Evolutionary conservation across 2,329 filamentous ascomycete species (phyloP).

Genomic region (Penicillium janthinellum): DNA sequence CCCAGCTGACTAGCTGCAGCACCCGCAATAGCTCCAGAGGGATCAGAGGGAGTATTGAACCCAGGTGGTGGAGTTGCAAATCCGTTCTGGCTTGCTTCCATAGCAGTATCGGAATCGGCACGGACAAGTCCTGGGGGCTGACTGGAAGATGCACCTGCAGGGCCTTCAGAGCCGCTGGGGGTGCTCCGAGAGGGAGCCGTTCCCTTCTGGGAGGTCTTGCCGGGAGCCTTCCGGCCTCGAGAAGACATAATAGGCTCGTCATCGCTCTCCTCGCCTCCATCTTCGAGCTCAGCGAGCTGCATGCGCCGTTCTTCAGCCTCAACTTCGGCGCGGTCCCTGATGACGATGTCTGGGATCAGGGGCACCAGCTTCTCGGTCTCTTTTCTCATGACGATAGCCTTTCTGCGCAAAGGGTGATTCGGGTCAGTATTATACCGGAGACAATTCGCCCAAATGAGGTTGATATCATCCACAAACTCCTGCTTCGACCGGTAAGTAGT

Average conservation of each 20-base stretch:
- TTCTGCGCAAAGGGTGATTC: conserved; percentile 82
- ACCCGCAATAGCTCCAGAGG: conserved; percentile 66
- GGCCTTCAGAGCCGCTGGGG: conserved; percentile 74
- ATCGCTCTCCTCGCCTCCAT: conserved; percentile 86
- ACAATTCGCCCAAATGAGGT: conserved; percentile 96
- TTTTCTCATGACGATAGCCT: conserved; percentile 94
- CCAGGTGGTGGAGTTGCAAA: conserved; percentile 81
- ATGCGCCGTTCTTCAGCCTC: conserved; percentile 82
- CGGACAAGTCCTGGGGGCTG: conserved; percentile 54
- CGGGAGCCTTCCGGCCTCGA: conserved; percentile 81
- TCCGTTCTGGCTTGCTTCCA: conserved; percentile 79
- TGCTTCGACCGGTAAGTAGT: conserved; percentile 83
- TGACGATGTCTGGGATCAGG: conserved; percentile 87
- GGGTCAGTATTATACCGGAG: conserved; percentile 92
- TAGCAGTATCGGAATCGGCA: conserved; percentile 70
- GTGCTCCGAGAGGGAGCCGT: conserved; percentile 68
- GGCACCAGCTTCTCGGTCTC: conserved; percentile 96
- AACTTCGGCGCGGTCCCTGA: conserved; percentile 89
- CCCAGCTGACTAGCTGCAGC: conserved; percentile 71
- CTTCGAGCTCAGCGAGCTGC: conserved; percentile 73
- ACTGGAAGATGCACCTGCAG: conserved; percentile 59
- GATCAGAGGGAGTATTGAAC: conserved; percentile 72
- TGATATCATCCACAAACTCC: conserved; percentile 91
- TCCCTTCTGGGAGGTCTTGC: conserved; percentile 69
- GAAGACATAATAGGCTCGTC: conserved; percentile 99